Conservation (phyloP, 2,329 filamentous ascomycete species). For the Colletotrichum sublineola region DNA sequence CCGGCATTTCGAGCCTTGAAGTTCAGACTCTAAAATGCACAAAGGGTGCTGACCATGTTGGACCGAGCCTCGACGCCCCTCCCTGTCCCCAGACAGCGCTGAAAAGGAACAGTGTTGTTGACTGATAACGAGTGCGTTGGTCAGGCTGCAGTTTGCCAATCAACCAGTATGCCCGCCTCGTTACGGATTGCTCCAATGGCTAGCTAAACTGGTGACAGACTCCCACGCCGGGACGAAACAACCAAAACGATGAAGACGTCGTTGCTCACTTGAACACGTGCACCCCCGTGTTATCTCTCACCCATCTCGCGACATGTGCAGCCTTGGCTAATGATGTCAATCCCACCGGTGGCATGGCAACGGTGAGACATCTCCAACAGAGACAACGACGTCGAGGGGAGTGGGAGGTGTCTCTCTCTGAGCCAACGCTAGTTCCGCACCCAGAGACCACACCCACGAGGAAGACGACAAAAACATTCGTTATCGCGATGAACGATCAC, state of each 20-base stretch:
- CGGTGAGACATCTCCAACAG: background rate
- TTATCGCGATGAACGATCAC: background rate
- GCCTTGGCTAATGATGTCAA: conserved; percentile 5
- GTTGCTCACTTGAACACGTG: background rate
- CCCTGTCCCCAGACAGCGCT: too few relatives aligned
- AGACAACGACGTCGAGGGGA: background rate
- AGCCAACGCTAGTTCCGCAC: conserved; percentile 1
- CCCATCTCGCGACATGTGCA: background rate
- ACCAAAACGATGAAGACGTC: too few relatives aligned
- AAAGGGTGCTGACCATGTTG: background rate
- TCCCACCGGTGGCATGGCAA: conserved; percentile 15
- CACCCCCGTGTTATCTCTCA: too few relatives aligned
- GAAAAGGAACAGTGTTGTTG: background rate
- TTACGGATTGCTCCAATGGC: background rate
- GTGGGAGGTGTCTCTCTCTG: background rate
- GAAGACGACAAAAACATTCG: background rate
- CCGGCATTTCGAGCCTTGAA: background rate
- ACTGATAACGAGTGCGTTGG: background rate
- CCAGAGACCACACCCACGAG: background rate
- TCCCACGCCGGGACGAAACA: background rate
- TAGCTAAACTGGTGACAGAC: background rate
- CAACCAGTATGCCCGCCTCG: background rate
- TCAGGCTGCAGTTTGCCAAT: background rate
- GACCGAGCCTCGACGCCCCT: background rate
- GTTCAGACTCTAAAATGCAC: background rate